phyloP scores from a whole-genome alignment of 495 filamentous ascomycete genomes.

The Beverwykella pulmonaria region DNA sequence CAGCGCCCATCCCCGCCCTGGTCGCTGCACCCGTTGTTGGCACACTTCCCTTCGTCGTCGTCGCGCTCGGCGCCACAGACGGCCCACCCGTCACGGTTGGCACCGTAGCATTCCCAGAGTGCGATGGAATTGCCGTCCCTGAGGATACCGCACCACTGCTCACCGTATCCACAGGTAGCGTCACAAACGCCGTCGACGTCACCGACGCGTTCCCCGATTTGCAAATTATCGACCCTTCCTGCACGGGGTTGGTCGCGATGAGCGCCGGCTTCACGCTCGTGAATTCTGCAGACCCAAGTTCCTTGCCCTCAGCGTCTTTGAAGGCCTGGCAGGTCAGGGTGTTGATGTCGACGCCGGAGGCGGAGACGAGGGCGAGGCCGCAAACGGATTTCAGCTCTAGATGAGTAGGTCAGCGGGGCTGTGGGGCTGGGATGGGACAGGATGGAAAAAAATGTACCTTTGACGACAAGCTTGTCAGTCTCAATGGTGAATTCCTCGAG shows the following conservation, averaged over 20 bases:
- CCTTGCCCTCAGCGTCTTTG: slow-evolving; percentile 22
- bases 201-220: not conserved
- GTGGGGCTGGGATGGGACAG: not conserved
- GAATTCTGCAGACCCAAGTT: slow-evolving; percentile 20
- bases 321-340: slow-evolving; percentile 26
- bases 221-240: slow-evolving; percentile 17
- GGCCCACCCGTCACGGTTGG: not conserved
- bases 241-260: slow-evolving; percentile 33
- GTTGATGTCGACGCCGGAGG: slow-evolving; percentile 11
- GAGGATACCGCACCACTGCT: not conserved
- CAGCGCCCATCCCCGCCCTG: not conserved
- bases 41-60: not conserved
- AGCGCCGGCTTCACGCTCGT: slow-evolving; percentile 8
- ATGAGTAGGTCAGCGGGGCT: slow-evolving; percentile 5
- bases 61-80: not conserved
- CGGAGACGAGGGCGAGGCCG: slow-evolving; percentile 32
- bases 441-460: slow-evolving; percentile 10
- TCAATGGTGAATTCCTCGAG: slow-evolving; percentile 20
- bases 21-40: not conserved
- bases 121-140: not conserved
- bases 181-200: not conserved
- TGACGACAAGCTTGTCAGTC: slow-evolving; percentile 17
- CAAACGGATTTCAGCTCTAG: slow-evolving; percentile 31
- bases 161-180: not conserved
- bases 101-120: not conserved